Evolutionary conservation across 495 filamentous ascomycete species (phyloP), one percentile per base, ranked within the genome.

Genomic region (Penicillium lividum): DNA sequence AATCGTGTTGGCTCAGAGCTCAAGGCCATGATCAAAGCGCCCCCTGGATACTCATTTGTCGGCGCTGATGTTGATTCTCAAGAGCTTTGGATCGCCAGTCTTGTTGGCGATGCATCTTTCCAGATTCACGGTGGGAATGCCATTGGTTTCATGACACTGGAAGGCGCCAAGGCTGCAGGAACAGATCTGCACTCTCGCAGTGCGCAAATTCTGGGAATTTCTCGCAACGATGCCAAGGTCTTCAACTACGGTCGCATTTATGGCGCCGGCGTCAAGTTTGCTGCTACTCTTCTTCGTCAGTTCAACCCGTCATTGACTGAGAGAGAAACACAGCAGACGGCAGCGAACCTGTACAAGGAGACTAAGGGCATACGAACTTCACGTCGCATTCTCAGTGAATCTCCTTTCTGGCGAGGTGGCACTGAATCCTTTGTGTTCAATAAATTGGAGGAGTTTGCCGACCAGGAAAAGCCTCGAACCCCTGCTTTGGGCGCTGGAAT

Each of bases 221-320:
- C 90, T 0, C 84, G 94, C 34, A 95, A 97, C 61, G 87, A 96
- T 69, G 94, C 94, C 18, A 99, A 99, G 68, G 85, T 99, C 5
- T 99, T 99, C 77, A 99, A 98, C 71, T 99, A 98, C 65, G 94
- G 94, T 10, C 90, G 94, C 27, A 99, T 99, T 50, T 99, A 99
- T 65, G 94, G 94, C 36, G 94, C 94, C 36, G 94, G 94, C 8
- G 77, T 96, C 48, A 96, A 90, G 62, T 99, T 98, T 70, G 94
- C 94, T 4, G 86, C 89, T 15, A 93, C 89, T 9, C 78, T 99
- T 3, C 82, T 99, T 25, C 83, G 91, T 18, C 93, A 97, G 65
- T 99, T 98, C 74, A 97, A 97, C 64, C 91, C 94, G 10, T 77
- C 68, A 44, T 77, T 97, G 29, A 84, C 86, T 0, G 94, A 98